Base-by-base conservation (phyloP, 2,329 filamentous ascomycete species). In the Passalora sequoiae region DNA sequence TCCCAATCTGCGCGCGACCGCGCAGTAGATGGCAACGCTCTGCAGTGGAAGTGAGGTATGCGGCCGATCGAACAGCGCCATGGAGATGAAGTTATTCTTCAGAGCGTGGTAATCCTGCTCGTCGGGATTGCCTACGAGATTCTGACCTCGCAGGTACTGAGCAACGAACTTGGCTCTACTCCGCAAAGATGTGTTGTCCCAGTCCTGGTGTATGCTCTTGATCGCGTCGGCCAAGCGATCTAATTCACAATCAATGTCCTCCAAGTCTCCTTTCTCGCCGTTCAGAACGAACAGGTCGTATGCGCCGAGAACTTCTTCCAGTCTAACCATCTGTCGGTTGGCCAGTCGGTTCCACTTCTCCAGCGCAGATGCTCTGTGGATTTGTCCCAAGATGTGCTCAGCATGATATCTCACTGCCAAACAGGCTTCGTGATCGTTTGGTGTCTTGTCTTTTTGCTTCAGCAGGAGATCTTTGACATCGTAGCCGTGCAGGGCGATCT, bases 251-350 rank as follows among this genome's bases (percentile, higher is more conserved):
- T 76, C 53, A 25, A 73, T 63, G 32, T 88, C 80, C 44, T 84
- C 75, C 39, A 91, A 67, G 60, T 94, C 88, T n/a, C 83, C 81
- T 21, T 75, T 72, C 13, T 80, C 76, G 42, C 84, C 83, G 52
- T 84, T 80, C 20, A 91, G 70, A 33, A 94, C 80, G 65, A 97
- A 97, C 66, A 97, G 76, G 64, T 97, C 92, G 63, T 94, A 94
- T 10, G 84, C 84, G 15, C 82, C 84, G 12, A 97, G 69, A 1
- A 84, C 84, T 44, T 77, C 76, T 61, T 95, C 89, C 15, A 95
- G 71, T 6, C 77, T 63, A 16, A 80, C 69, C 41, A 70, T 66
- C 40, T 76, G 71, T 4, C 74, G 69, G 19, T 67, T 61, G 30
- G 64, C 66, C 40, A 86, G 54, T 41, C 74, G 74, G 49, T 69